Conservation (phyloP, 768 basidiomycete species). For the Gloeopeniophorella convolvens region DNA sequence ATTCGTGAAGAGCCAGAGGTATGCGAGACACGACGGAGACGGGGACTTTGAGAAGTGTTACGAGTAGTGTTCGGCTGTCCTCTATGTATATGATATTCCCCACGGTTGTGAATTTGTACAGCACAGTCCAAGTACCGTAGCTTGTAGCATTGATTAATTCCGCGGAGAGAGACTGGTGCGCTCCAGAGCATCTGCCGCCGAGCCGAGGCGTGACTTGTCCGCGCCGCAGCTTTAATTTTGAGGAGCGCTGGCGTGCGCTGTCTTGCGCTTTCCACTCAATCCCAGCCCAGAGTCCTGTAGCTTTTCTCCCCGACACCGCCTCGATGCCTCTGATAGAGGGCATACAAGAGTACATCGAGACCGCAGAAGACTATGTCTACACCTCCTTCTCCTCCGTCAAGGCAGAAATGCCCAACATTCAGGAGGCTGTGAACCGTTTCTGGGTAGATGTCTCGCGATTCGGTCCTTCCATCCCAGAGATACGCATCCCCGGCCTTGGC, state of each 20-base stretch:
- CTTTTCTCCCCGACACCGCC: not conserved
- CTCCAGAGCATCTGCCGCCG: too few species aligned
- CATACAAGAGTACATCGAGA: conserved; percentile 37
- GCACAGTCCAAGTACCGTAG: not conserved
- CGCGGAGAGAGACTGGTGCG: too few species aligned
- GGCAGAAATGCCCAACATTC: conserved; percentile 54
- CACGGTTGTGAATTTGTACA: not conserved
- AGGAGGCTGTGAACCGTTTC: conserved; percentile 58
- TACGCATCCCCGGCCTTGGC: conserved; percentile 59
- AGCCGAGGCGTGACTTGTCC: too few species aligned
- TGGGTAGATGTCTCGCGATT: conserved; percentile 80
- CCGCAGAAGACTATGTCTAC: conserved; percentile 64
- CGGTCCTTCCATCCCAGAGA: conserved; percentile 46
- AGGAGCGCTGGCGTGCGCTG: not conserved
- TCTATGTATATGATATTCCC: not conserved
- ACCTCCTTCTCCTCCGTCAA: conserved; percentile 50
- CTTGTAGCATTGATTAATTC: too few species aligned
- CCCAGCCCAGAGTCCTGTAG: not conserved
- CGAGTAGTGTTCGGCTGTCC: not conserved
- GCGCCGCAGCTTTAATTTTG: too few species aligned
- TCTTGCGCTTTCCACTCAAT: too few species aligned
- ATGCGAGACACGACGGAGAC: conserved; percentile 57
- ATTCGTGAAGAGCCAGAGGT: conserved; percentile 68
- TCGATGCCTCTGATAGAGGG: conserved; percentile 18
- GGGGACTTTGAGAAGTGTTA: conserved; percentile 65